Conservation (phyloP, 2,329 filamentous ascomycete genomes). For the Cucurbitaria berberidis region DNA sequence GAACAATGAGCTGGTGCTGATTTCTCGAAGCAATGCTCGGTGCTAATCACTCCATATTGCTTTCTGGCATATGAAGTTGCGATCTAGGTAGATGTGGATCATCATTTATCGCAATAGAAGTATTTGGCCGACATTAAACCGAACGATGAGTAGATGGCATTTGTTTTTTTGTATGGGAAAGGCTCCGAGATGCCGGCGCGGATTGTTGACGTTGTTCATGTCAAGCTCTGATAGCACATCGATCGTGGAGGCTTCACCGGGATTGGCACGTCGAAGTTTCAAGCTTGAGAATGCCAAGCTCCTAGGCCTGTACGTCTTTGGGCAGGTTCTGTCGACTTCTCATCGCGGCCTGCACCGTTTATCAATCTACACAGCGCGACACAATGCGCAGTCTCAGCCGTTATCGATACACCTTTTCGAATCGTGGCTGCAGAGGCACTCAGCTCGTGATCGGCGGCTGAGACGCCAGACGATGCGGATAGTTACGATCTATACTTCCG, state of each 20-base stretch:
- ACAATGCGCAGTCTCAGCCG: conserved; percentile 7
- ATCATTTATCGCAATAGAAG: too few relatives aligned
- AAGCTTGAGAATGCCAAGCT: conserved; percentile 6
- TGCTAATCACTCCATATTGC: too few relatives aligned
- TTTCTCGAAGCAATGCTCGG: not conserved
- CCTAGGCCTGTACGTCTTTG: conserved; percentile 3
- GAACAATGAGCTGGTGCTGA: not conserved
- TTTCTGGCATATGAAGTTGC: too few relatives aligned
- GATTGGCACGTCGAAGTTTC: conserved; percentile 1
- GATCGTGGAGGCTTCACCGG: not conserved
- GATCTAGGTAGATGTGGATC: too few relatives aligned
- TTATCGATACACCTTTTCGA: conserved; percentile 29
- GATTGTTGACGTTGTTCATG: too few relatives aligned
- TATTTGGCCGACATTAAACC: too few relatives aligned
- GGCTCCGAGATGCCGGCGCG: too few relatives aligned
- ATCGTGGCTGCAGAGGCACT: conserved; percentile 17
- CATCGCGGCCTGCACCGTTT: not conserved
- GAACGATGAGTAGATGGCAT: too few relatives aligned
- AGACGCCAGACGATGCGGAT: conserved; percentile 21
- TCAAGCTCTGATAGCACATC: too few relatives aligned
- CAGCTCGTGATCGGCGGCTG: conserved; percentile 26
- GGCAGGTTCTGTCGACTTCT: not conserved
- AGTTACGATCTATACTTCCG: conserved; percentile 19
- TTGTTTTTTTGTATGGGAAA: too few relatives aligned
- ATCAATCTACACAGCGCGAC: conserved; percentile 2